Conservation (phyloP, 495 filamentous ascomycete species). For the Paragyromitra xinjiangensis region DNA sequence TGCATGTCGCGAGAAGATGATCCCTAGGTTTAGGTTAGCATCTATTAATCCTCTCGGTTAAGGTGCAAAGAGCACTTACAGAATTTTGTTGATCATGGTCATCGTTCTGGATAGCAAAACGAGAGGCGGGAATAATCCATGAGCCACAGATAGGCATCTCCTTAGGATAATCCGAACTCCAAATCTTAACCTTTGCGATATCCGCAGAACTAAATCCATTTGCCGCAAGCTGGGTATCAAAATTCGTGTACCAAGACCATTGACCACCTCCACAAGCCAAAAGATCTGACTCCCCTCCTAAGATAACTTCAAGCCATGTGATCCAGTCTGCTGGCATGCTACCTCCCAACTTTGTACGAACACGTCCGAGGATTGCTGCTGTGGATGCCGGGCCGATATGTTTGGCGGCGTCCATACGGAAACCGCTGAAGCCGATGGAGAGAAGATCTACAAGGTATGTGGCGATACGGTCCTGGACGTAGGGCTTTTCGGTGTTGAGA, state of each 20-base stretch:
- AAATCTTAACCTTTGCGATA: constrained; percentile 57
- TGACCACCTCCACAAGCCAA: constrained; percentile 55
- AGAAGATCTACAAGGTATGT: constrained; percentile 57
- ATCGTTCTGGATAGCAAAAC: constrained; percentile 59
- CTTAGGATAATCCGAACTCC: constrained; percentile 59
- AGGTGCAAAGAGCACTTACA: constrained; percentile 12
- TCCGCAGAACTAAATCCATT: constrained; percentile 50
- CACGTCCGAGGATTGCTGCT: constrained; percentile 51
- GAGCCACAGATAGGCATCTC: constrained; percentile 57
- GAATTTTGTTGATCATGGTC: constrained; percentile 58
- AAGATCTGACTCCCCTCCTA: constrained; percentile 54
- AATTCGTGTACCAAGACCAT: constrained; percentile 59
- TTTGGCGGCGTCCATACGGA: constrained; percentile 58
- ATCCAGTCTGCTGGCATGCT: constrained; percentile 56
- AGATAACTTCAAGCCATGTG: constrained; percentile 57
- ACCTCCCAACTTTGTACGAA: constrained; percentile 56
- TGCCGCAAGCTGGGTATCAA: constrained; percentile 48
- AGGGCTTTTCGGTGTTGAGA: constrained; percentile 58
- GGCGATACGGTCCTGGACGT: constrained; percentile 58
- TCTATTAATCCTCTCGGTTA: neutral
- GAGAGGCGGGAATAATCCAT: constrained; percentile 58
- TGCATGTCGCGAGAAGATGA: constrained; percentile 58
- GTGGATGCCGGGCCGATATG: constrained; percentile 56
- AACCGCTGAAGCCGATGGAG: constrained; percentile 57
- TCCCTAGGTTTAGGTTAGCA: constrained; percentile 43